Percentiles rank a stretch among this genome's conserved stretches.
phyloP scores from a whole-genome alignment of 805 yeast species.

The Ogataea zsoltii region DNA sequence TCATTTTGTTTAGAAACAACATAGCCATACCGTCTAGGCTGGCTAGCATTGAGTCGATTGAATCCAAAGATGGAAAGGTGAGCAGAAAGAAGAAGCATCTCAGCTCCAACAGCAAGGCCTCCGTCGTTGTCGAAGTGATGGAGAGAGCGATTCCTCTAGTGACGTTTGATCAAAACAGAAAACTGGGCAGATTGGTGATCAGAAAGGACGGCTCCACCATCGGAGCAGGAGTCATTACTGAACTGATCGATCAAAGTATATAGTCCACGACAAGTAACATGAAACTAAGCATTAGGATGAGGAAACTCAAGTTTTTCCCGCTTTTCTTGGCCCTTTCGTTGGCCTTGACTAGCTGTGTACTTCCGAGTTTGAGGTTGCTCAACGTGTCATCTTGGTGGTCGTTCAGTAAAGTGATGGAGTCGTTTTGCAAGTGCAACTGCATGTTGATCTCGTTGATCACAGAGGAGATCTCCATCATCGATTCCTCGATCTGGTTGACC shows the following conservation, averaged over 20 bases:
- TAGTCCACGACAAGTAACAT: slow-evolving; percentile 57
- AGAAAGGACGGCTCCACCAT: slow-evolving; percentile 70
- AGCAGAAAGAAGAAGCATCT: slow-evolving; percentile 57
- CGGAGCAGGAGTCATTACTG: slow-evolving; percentile 45
- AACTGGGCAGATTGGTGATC: slow-evolving; percentile 66
- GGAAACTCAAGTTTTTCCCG: slow-evolving; percentile 54
- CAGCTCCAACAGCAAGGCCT: slow-evolving; percentile 58
- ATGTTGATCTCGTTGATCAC: slow-evolving; percentile 72
- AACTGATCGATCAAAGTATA: slow-evolving; percentile 31
- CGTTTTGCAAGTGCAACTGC: slow-evolving; percentile 72
- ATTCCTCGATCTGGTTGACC: slow-evolving; percentile 58
- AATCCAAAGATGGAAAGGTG: slow-evolving; percentile 39
- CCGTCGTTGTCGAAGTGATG: slow-evolving; percentile 53
- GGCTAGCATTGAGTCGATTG: slow-evolving; percentile 41
- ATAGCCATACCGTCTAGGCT: slow-evolving; percentile 70
- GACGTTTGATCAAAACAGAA: slow-evolving; percentile 45
- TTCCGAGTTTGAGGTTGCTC: slow-evolving; percentile 68
- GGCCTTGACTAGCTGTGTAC: slow-evolving; percentile 67
- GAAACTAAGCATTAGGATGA: slow-evolving; percentile 57
- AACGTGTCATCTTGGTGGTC: slow-evolving; percentile 70
- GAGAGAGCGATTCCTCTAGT: slow-evolving; percentile 54
- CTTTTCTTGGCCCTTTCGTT: slow-evolving; percentile 62
- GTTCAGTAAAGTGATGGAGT: slow-evolving; percentile 60
- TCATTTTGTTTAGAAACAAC: slow-evolving; percentile 76
- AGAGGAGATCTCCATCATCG: slow-evolving; percentile 71